Conservation (phyloP, 495 filamentous ascomycete species). For the Hypoxylon fuscum region DNA sequence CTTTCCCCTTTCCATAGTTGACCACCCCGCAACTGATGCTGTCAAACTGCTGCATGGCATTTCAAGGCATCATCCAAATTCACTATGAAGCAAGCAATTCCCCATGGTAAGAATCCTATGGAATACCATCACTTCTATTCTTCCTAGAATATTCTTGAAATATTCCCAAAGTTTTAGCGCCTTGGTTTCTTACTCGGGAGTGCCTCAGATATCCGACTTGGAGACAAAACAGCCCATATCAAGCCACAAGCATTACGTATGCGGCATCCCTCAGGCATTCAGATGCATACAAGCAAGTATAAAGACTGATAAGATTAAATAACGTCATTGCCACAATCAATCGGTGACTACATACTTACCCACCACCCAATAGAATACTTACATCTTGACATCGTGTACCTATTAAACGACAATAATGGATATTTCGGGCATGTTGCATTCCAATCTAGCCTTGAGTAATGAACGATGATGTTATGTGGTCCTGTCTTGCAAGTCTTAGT, state of each 20-base stretch:
- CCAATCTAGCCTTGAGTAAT: background rate
- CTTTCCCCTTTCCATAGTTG: conserved; percentile 18
- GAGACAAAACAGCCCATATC: background rate
- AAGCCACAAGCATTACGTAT: conserved; percentile 29
- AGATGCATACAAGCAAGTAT: background rate
- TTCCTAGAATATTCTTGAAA: too few species aligned
- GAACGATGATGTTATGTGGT: background rate
- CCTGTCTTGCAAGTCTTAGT: background rate
- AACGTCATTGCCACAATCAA: conserved; percentile 34
- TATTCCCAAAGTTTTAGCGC: too few species aligned
- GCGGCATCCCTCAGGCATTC: background rate
- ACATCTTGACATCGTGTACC: too few species aligned
- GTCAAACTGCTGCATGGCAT: conserved; percentile 33
- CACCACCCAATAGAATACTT: too few species aligned
- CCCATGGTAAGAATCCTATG: too few species aligned
- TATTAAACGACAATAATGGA: too few species aligned
- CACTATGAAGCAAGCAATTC: background rate
- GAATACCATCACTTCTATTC: too few species aligned
- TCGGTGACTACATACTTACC: conserved; percentile 5
- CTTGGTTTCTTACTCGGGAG: too few species aligned
- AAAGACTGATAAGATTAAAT: conserved; percentile 26
- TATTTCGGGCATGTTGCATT: background rate
- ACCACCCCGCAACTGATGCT: conserved; percentile 38
- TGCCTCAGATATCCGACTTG: background rate
- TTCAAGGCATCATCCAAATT: conserved; percentile 16